phyloP scores from a whole-genome alignment of 306 rosid genomes.

The Quercus agrifolia region DNA sequence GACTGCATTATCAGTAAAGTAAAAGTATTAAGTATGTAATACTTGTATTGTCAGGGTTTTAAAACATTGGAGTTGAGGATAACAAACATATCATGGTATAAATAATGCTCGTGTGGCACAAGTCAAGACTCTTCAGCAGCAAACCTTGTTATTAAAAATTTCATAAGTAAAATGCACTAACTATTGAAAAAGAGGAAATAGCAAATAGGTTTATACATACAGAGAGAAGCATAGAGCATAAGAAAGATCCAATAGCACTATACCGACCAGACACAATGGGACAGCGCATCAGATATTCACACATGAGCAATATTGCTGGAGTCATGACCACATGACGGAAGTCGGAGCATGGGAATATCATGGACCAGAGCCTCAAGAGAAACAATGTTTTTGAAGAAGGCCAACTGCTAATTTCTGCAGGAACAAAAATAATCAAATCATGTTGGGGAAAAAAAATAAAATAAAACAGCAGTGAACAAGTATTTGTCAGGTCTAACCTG shows the following conservation, averaged over 20 bases:
- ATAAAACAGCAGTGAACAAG: not conserved
- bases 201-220: slow-evolving; percentile 44
- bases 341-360: slow-evolving; percentile 88
- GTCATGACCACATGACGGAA: slow-evolving; percentile 91
- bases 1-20: not conserved
- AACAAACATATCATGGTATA: not conserved
- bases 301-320: slow-evolving; percentile 67
- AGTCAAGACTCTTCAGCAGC: not conserved
- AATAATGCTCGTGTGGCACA: not conserved
- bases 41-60: not conserved
- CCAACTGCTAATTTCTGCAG: slow-evolving; percentile 78
- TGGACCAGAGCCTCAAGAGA: slow-evolving; percentile 90
- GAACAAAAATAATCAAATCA: slow-evolving; percentile 17
- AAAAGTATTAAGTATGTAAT: not conserved
- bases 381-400: slow-evolving; percentile 81
- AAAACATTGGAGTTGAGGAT: not conserved
- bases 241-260: slow-evolving; percentile 73
- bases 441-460: slow-evolving; percentile 6
- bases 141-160: slow-evolving; percentile 3
- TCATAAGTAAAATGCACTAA: not conserved
- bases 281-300: slow-evolving; percentile 89
- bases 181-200: not conserved
- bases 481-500: slow-evolving; percentile 47
- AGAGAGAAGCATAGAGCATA: slow-evolving; percentile 81
- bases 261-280: slow-evolving; percentile 70